These are phyloP conservation scores for Mycena belliarum DNA, from an alignment of 768 basidiomycete genomes.

Conservation along the genomic window DNA sequence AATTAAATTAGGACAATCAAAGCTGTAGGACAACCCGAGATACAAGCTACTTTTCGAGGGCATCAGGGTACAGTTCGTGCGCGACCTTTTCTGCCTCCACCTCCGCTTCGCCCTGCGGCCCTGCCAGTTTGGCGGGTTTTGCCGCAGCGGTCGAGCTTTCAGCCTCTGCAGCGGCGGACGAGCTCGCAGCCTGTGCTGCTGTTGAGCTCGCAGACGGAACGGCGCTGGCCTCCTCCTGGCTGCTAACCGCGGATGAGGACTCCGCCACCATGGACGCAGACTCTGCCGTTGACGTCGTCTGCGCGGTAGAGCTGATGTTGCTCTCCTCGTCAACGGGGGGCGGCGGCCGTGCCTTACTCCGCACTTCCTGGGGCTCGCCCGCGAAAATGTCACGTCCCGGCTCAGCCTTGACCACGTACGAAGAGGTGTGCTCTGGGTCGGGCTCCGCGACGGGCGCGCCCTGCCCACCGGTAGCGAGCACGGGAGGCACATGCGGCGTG, in stretches of 20 bases:
- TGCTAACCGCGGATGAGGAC: not conserved
- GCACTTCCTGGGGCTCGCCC: slow-evolving; percentile 43
- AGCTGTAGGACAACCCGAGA: slow-evolving; percentile 10
- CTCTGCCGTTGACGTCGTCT: not conserved
- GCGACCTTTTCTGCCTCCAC: slow-evolving; percentile 53
- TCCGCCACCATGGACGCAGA: not conserved
- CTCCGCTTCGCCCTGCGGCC: slow-evolving; percentile 51
- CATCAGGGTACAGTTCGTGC: slow-evolving; percentile 54
- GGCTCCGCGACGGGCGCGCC: slow-evolving; percentile 16
- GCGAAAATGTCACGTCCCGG: slow-evolving; percentile 79
- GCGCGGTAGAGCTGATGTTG: slow-evolving; percentile 30
- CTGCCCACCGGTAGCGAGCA: slow-evolving; percentile 40
- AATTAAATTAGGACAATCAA: slow-evolving; percentile 14
- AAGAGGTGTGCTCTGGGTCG: slow-evolving; percentile 34
- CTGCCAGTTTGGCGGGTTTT: slow-evolving; percentile 29
- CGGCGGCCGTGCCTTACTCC: slow-evolving; percentile 39
- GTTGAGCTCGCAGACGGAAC: slow-evolving; percentile 17
- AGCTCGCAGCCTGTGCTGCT: not conserved
- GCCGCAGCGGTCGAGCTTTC: not conserved
- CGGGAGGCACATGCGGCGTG: slow-evolving; percentile 38
- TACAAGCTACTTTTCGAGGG: slow-evolving; percentile 26
- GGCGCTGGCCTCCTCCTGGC: slow-evolving; percentile 1
- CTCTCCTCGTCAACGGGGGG: slow-evolving; percentile 34
- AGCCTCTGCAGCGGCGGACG: not conserved
- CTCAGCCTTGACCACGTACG: slow-evolving; percentile 57